These are phyloP conservation scores for Leccinum sublutescens DNA, from an alignment of 768 basidiomycete species.

Conservation along the genomic window DNA sequence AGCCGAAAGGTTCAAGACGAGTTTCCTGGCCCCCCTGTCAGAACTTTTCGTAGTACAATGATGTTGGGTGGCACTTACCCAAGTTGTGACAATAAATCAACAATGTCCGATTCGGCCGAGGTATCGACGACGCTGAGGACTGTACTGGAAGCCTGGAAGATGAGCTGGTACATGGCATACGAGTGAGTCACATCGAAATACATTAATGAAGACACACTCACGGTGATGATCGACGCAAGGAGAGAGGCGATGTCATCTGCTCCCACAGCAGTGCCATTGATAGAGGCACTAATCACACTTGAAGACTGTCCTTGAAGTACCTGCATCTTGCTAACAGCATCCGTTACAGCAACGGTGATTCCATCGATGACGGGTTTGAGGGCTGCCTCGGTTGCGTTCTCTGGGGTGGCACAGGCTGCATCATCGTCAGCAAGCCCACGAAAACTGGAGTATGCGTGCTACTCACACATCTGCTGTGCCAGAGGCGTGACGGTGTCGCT, in stretches of 20 bases:
- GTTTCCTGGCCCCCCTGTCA: not conserved
- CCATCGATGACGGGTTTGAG: constrained; percentile 6
- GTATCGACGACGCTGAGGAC: constrained; percentile 10
- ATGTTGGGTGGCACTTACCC: not conserved
- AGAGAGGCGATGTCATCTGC: constrained; percentile 7
- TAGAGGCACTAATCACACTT: constrained; percentile 1
- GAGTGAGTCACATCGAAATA: too few relatives aligned
- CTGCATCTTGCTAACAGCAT: constrained; percentile 5
- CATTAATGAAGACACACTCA: constrained; percentile 2
- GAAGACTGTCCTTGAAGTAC: constrained; percentile 3
- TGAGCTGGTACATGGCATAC: constrained; percentile 2
- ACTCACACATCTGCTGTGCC: constrained; percentile 10
- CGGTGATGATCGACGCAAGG: constrained; percentile 1
- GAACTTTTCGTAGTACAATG: not conserved
- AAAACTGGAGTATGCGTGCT: not conserved
- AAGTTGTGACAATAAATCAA: not conserved
- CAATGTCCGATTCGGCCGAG: not conserved
- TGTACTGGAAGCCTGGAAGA: constrained; percentile 3
- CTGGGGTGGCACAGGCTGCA: constrained; percentile 9
- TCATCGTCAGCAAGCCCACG: not conserved
- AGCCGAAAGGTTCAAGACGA: constrained; percentile 4
- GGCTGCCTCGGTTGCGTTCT: constrained; percentile 10
- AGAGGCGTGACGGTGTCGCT: constrained; percentile 7
- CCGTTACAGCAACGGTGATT: constrained; percentile 7
- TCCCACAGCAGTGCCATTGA: not conserved